phyloP scores from a whole-genome alignment of 202 grass and related monocot genomes.

The Digitaria exilis region DNA sequence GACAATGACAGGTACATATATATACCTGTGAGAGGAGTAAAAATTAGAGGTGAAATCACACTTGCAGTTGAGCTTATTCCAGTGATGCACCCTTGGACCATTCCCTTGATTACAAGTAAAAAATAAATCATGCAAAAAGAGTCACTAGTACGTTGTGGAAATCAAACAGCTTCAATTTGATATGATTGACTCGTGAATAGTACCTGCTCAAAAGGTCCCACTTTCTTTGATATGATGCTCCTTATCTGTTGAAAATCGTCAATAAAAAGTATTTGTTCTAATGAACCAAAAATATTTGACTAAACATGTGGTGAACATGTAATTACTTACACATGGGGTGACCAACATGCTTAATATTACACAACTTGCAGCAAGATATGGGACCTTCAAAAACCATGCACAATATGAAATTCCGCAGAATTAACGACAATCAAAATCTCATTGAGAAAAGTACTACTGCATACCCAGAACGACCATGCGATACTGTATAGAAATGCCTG shows the following conservation, averaged over 20 bases:
- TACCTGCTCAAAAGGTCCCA: slow-evolving; percentile 83
- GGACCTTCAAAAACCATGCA: slow-evolving; percentile 56
- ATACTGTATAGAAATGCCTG: slow-evolving; percentile 77
- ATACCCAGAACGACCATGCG: slow-evolving; percentile 89
- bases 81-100: slow-evolving; percentile 85
- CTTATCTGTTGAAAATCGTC: slow-evolving; percentile 62
- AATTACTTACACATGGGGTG: slow-evolving; percentile 73
- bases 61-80: slow-evolving; percentile 84
- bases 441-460: background rate
- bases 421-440: background rate
- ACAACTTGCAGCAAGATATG: slow-evolving; percentile 69
- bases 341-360: slow-evolving; percentile 71
- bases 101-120: slow-evolving; percentile 56
- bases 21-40: slow-evolving; percentile 82
- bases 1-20: slow-evolving; percentile 25
- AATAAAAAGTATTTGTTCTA: background rate
- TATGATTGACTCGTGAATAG: background rate
- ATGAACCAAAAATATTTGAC: slow-evolving; percentile 8
- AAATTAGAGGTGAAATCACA: slow-evolving; percentile 69
- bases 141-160: background rate
- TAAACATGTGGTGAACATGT: background rate
- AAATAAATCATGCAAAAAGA: slow-evolving; percentile 1
- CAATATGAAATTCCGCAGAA: slow-evolving; percentile 32
- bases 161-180: slow-evolving; percentile 27
- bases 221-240: slow-evolving; percentile 86